Evolutionary conservation across 208 protist species (phyloP), one percentile per base, ranked within the genome.

Genomic region (Acanthamoeba culbertsoni): DNA sequence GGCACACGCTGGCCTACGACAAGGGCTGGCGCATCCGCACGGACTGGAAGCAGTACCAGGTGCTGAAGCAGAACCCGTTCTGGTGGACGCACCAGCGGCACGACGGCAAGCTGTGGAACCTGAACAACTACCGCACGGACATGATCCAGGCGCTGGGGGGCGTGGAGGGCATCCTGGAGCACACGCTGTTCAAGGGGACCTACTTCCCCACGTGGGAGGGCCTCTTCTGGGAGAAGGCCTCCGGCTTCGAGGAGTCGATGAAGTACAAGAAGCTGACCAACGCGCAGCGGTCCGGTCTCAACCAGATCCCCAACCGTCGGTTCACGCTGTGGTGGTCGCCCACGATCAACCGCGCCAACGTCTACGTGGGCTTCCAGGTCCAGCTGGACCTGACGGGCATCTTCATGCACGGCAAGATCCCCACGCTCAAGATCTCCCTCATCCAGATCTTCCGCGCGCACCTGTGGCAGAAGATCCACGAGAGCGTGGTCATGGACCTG

Each of bases 301-400:
- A 99, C 95, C 99, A 99, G 97, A 99, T 99, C 95, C 99, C 99
- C 12, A 99, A 99, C 97, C 97, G 99, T 93, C 98, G 99, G 63
- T 99, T 99, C 96, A 99, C 99, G 35, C 96, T 99, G 20, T 99
- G 99, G 99, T 99, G 99, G 99, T 99, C 99, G 93, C 99, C 99
- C 62, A 99, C 99, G 10, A 99, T 99, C 97, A 99, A 99, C 96
- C 97, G 99, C 93, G 98, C 99, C 68, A 99, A 99, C 95, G 99
- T 99, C 40, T 99, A 99, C 96, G 99, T 99, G 51, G 99, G 99
- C 93, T 99, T 99, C 97, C 98, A 99, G 96, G 99, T 99, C n/a
- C 99, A 99, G 97, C 98, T 99, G 14, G 99, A 99, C 96, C 98
- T 99, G 23, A 99, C 99, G 40, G 99, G 99, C 94, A 99, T 99